Conservation (phyloP, 495 filamentous ascomycete species). For the Aspergillus taichungensis region DNA sequence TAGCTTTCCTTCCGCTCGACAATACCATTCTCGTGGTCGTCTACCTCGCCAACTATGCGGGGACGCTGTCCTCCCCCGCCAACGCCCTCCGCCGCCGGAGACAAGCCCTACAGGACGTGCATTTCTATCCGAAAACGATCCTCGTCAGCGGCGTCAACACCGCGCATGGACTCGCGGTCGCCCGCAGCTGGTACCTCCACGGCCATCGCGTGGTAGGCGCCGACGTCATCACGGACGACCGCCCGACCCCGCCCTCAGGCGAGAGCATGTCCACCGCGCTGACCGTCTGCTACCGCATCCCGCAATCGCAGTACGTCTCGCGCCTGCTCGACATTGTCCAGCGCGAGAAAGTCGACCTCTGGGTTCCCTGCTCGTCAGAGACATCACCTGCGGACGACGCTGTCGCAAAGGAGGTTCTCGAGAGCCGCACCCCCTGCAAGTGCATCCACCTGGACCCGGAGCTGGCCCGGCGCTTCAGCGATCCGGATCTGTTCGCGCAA, state of each 20-base stretch:
- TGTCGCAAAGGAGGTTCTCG: constrained; percentile 51
- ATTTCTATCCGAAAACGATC: constrained; percentile 48
- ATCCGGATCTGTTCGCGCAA: constrained; percentile 50
- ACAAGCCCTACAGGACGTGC: constrained; percentile 24
- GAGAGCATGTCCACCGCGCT: constrained; percentile 39
- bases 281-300: constrained; percentile 44
- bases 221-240: constrained; percentile 44
- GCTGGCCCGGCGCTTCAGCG: constrained; percentile 43
- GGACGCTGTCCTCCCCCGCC: constrained; percentile 6
- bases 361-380: constrained; percentile 63
- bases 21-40: constrained; percentile 39
- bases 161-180: constrained; percentile 55
- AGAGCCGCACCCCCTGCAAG: constrained; percentile 47
- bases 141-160: constrained; percentile 67
- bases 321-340: constrained; percentile 48
- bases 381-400: constrained; percentile 54
- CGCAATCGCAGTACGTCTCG: constrained; percentile 37
- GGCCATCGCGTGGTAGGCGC: constrained; percentile 68
- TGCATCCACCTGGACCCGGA: constrained; percentile 48
- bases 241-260: constrained; percentile 29
- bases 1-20: constrained; percentile 46
- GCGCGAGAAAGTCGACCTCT: constrained; percentile 56
- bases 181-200: constrained; percentile 55
- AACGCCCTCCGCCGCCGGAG: constrained; percentile 13
- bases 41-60: constrained; percentile 19